Evolutionary conservation across 106 monocot genomes (phyloP), one percentile per base, ranked within the genome.

Genomic region (Iris macrosiphon): DNA sequence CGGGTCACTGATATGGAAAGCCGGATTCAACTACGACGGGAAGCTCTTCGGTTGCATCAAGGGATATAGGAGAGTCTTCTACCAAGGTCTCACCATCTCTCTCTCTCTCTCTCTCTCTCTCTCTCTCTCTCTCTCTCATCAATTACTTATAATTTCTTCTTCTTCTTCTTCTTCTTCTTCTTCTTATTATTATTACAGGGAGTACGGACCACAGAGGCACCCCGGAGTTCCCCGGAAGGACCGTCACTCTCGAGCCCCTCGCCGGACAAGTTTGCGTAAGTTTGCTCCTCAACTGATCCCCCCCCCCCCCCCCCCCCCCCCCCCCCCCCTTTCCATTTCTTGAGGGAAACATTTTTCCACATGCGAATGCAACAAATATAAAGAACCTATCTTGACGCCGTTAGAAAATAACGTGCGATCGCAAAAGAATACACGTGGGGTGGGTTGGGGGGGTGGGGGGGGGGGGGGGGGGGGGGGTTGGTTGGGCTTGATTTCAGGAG

Each of bases 121-220:
- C 14, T 18, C 5, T 26, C 25, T 33, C 18, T 20, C 6, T 45
- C 16, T 30, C 17, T 4, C 39, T 32, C 11, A 8, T 11, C 22
- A 15, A 17, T 20, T 31, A 19, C 11, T 22, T 14, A 6, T 59
- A 33, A 31, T 43, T 56, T 38, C 16, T 7, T 33, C 26, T 32
- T 15, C 52, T 14, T 8, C 46, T 55, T n/a, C 21, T 22, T 6
- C 43, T 37, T 30, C 2, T 51, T 4, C 28, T 16, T 26, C 1
- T 17, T 40, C 51, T 13, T 59, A 28, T 28, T 29, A 26, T 2
- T 31, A 12, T 39, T 4, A 23, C 67, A 95, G 95, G 95, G 3
- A 96, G 95, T 77, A 96, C 95, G 4, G 95, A 96, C 49, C 95
- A 96, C 56, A 68, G 95, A 58, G 95, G 95, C 4, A 96, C 86